These are phyloP conservation scores for Cyamopsis tetragonoloba DNA, from an alignment of 306 rosid genomes.

Conservation along the genomic window DNA sequence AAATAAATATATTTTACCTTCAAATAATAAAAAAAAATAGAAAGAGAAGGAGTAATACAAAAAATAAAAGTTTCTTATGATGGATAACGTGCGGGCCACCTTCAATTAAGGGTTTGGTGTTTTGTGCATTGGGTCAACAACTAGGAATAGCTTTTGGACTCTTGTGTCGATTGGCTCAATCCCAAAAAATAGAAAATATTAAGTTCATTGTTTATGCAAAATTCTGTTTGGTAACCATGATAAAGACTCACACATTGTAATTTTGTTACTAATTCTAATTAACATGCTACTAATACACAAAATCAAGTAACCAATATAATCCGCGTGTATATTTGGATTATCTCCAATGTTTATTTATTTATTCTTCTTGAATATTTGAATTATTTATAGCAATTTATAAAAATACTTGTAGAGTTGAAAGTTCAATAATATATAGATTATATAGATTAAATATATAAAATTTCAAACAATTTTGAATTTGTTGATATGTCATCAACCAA, in stretches of 20 bases:
- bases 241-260: too few species aligned
- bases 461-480: too few species aligned
- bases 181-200: constrained; percentile 35
- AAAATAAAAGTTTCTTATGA: neutral
- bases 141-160: constrained; percentile 55
- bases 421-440: too few species aligned
- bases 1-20: too few species aligned
- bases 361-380: neutral
- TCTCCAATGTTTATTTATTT: neutral
- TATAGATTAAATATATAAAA: too few species aligned
- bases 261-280: neutral
- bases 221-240: neutral
- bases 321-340: constrained; percentile 16
- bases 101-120: constrained; percentile 52
- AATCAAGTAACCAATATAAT: neutral
- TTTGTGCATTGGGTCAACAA: constrained; percentile 67
- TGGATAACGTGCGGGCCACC: constrained; percentile 55
- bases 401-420: too few species aligned
- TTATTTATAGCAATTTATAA: too few species aligned
- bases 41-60: too few species aligned
- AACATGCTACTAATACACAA: neutral
- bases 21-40: too few species aligned
- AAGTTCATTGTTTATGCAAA: neutral
- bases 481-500: too few species aligned
- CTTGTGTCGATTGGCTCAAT: constrained; percentile 39